These are phyloP conservation scores for Geoglossum cookeanum DNA, from an alignment of 2,329 filamentous ascomycete species.

Conservation along the genomic window DNA sequence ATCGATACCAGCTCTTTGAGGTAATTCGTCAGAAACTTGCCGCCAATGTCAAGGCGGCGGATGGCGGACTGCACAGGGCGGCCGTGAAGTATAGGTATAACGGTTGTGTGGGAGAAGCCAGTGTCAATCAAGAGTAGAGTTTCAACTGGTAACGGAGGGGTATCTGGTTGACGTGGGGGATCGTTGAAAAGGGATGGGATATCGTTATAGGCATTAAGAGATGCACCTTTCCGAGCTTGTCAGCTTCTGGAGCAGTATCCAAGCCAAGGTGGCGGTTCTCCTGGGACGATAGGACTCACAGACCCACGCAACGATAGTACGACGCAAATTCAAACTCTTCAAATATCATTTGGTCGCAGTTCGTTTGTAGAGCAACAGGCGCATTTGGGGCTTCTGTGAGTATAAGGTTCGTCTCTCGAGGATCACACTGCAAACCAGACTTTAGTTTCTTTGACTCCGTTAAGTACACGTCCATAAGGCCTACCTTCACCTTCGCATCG, in stretches of 20 bases:
- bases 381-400: conserved; percentile 75
- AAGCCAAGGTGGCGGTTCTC: background rate
- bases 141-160: conserved; percentile 42
- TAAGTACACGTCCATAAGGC: conserved; percentile 7
- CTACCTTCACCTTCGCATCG: conserved; percentile 34
- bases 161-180: conserved; percentile 27
- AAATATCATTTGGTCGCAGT: conserved; percentile 92
- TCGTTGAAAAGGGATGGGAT: conserved; percentile 49
- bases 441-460: background rate
- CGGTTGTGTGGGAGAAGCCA: conserved; percentile 80
- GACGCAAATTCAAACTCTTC: conserved; percentile 89
- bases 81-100: conserved; percentile 71
- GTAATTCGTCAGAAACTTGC: conserved; percentile 85
- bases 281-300: conserved; percentile 16
- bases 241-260: background rate
- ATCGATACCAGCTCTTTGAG: conserved; percentile 76
- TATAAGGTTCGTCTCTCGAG: conserved; percentile 63
- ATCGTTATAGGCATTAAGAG: conserved; percentile 69
- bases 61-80: conserved; percentile 63
- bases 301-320: conserved; percentile 59
- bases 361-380: conserved; percentile 60
- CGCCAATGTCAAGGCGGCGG: conserved; percentile 73
- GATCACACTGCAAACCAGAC: conserved; percentile 37
- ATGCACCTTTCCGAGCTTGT: conserved; percentile 33
- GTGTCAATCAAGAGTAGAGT: conserved; percentile 77